Base-by-base conservation (phyloP, 2,329 filamentous ascomycete genomes). In the Curvularia verruculosa region DNA sequence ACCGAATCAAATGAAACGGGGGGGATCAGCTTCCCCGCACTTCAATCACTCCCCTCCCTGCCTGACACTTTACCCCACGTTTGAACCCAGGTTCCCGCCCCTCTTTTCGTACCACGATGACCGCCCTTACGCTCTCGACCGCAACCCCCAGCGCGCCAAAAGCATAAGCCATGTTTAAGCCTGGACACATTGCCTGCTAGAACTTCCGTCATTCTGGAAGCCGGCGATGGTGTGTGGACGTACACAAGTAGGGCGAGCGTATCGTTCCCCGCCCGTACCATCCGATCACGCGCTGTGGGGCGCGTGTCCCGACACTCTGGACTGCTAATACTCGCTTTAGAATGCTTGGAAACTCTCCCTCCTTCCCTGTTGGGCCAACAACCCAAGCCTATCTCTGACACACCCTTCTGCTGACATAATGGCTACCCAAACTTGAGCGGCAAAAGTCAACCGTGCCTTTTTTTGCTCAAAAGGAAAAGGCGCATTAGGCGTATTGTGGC, bases 11-110 rank as follows among this genome's bases (percentile, higher is more conserved):
- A 39, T 28, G 23, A 41, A 34, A 44, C 44, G 15, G 39, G 40
- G 34, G 23, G 8, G 15, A 5, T 29, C 41, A 50, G 52, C 59
- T 69, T 69, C 67, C 67, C 67, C 67, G 67, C 67, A 69, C 64
- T 54, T 52, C 49, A 52, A 24, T 19, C 21, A 41, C 23, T n/a
- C 26, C 49, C 19, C 49, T 48, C 28, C 50, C 28, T 53, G 51
- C 58, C 41, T 55, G 39, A 51, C 46, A 29, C 48, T 50, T 6
- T 41, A 61, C 59, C 61, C 62, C 60, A 59, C 52, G 56, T 48
- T 59, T 24, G 24, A 54, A 19, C 5, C 31, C 45, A 49, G 39
- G 23, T 34, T 31, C 7, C 5, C 23, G 15, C 21, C 8, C 21
- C 39, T n/a, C 5, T 15, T 24, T 4, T 15, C 26, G 18, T 31